Conservation (phyloP, 768 basidiomycete genomes). For the Tubosaeta sp. region DNA sequence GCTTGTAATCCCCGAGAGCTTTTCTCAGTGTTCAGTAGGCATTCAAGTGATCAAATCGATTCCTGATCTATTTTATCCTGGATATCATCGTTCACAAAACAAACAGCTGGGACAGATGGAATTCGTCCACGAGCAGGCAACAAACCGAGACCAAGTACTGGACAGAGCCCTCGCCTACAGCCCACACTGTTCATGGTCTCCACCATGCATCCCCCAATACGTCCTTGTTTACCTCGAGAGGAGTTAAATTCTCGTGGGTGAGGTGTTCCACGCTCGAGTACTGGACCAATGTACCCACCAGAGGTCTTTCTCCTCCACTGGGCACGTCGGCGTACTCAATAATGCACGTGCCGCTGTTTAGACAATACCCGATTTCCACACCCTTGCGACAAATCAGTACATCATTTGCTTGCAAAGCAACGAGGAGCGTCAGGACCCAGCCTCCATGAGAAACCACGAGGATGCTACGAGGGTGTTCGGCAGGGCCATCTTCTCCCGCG, state of each 20-base stretch:
- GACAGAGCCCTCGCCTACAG: too few relatives aligned
- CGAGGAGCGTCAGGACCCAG: slow-evolving; percentile 45
- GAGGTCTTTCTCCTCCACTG: slow-evolving; percentile 1
- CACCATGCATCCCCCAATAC: slow-evolving; percentile 21
- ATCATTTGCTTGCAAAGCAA: slow-evolving; percentile 39
- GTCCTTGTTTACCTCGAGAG: slow-evolving; percentile 49
- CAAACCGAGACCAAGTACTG: too few relatives aligned
- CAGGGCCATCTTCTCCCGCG: background rate
- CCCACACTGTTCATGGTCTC: background rate
- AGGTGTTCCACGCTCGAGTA: slow-evolving; percentile 57
- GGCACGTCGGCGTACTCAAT: slow-evolving; percentile 45
- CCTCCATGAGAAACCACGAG: slow-evolving; percentile 37
- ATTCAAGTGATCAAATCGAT: too few relatives aligned
- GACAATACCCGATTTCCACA: slow-evolving; percentile 12
- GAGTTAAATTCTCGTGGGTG: slow-evolving; percentile 12
- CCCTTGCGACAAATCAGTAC: slow-evolving; percentile 33
- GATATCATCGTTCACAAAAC: too few relatives aligned
- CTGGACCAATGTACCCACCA: slow-evolving; percentile 38
- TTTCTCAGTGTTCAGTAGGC: too few relatives aligned
- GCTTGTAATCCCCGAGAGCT: too few relatives aligned
- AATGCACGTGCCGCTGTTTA: slow-evolving; percentile 37
- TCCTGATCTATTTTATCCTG: too few relatives aligned
- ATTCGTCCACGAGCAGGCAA: too few relatives aligned
- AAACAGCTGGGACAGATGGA: too few relatives aligned
- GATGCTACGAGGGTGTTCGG: background rate